Percentiles rank a stretch among this genome's conserved stretches.
These are phyloP conservation scores for Apiospora marii DNA, from an alignment of 2,329 filamentous ascomycete genomes.

Conservation along the genomic window DNA sequence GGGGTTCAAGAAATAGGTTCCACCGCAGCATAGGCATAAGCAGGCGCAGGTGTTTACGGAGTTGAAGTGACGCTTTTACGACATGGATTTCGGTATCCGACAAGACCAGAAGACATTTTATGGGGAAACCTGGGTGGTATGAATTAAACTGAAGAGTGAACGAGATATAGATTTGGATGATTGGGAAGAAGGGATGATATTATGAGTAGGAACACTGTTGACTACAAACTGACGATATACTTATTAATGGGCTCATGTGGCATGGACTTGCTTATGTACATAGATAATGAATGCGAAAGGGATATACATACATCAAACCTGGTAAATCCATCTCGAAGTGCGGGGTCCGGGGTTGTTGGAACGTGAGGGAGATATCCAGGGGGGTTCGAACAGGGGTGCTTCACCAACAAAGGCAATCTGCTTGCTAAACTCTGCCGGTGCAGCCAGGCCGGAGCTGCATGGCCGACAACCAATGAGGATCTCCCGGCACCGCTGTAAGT, in stretches of 20 bases:
- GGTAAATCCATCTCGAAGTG: not conserved
- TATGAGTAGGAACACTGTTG: conserved; percentile 2
- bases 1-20: not conserved
- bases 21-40: not conserved
- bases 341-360: not conserved
- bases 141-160: not conserved
- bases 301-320: not conserved
- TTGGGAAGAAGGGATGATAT: not conserved
- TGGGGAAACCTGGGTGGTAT: not conserved
- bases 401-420: conserved; percentile 18
- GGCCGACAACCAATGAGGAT: not conserved
- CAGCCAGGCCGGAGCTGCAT: conserved; percentile 1
- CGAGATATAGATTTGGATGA: not conserved
- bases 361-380: not conserved
- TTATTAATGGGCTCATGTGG: not conserved
- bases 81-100: not conserved
- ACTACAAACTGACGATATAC: not conserved
- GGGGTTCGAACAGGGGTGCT: not conserved
- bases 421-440: not conserved
- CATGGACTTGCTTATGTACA: not conserved
- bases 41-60: not conserved
- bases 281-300: not conserved
- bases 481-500: not conserved
- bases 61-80: not conserved
- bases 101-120: not conserved